phyloP scores from a whole-genome alignment of 2,329 filamentous ascomycete genomes.

The Neofusicoccum sp. region DNA sequence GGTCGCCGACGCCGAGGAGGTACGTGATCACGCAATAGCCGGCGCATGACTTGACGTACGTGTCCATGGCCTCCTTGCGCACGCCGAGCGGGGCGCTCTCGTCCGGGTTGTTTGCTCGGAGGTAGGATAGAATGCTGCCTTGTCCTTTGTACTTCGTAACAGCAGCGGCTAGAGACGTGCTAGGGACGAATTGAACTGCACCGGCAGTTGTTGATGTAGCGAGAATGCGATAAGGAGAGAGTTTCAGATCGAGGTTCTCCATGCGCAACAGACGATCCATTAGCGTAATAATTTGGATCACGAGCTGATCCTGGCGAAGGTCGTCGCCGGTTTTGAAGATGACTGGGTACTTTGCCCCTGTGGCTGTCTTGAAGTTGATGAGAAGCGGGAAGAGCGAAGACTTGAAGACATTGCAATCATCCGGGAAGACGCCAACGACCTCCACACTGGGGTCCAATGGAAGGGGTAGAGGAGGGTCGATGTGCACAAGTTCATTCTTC shows the following conservation, averaged over 20 bases:
- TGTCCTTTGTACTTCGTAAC: constrained; percentile 77
- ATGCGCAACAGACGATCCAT: constrained; percentile 97
- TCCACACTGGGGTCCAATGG: constrained; percentile 84
- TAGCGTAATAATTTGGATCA: constrained; percentile 95
- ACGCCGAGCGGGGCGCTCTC: constrained; percentile 79
- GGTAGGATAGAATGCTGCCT: constrained; percentile 68
- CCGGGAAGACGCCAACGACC: constrained; percentile 77
- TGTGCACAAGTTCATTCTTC: constrained; percentile 81
- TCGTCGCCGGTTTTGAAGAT: constrained; percentile 98
- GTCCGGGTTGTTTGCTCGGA: constrained; percentile 88
- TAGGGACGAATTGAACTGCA: constrained; percentile 90
- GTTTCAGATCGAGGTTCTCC: constrained; percentile 92
- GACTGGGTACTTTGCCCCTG: constrained; percentile 80
- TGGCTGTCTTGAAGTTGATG: constrained; percentile 82
- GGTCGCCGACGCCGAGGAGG: constrained; percentile 91
- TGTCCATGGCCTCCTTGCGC: constrained; percentile 90
- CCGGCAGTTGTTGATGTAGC: constrained; percentile 89
- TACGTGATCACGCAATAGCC: constrained; percentile 99
- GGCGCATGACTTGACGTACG: constrained; percentile 92
- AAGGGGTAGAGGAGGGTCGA: constrained; percentile 84
- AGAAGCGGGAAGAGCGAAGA: constrained; percentile 91
- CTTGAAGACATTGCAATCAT: constrained; percentile 91
- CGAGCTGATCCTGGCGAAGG: constrained; percentile 91
- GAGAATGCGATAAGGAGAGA: constrained; percentile 94
- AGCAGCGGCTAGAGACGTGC: constrained; percentile 80